Percentiles rank a stretch among this genome's conserved stretches.
Evolutionary conservation across 106 monocot species (phyloP).

Genomic region (Ottelia alismoides): DNA sequence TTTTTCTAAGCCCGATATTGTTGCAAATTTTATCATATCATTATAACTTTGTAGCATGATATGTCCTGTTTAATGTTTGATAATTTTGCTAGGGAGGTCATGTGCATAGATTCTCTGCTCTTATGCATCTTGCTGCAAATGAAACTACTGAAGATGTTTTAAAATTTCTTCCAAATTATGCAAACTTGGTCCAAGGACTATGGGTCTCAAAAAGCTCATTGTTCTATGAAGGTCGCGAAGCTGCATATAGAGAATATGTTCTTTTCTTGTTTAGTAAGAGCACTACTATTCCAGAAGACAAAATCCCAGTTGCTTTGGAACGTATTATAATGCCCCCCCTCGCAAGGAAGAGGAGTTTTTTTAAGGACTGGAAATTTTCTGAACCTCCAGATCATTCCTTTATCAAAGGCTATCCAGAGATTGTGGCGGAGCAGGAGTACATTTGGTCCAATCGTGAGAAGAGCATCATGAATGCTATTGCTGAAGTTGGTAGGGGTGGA

Average conservation of each 20-base stretch:
- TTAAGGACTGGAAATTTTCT: slow-evolving; percentile 70
- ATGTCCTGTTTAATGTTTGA: background rate
- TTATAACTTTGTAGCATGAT: background rate
- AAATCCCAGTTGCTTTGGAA: slow-evolving; percentile 9
- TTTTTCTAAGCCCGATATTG: no score
- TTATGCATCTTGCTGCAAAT: slow-evolving; percentile 60
- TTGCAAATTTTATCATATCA: background rate
- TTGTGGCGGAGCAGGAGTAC: slow-evolving; percentile 46
- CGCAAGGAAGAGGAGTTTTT: slow-evolving; percentile 31
- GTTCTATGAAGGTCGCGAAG: slow-evolving; percentile 18
- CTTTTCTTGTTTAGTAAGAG: slow-evolving; percentile 56
- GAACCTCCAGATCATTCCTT: slow-evolving; percentile 36
- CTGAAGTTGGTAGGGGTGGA: slow-evolving; percentile 5
- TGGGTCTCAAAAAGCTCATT: slow-evolving; percentile 85
- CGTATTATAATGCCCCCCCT: slow-evolving; percentile 24
- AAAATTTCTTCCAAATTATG: slow-evolving; percentile 38
- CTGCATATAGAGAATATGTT: slow-evolving; percentile 44
- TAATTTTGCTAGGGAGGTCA: slow-evolving; percentile 38
- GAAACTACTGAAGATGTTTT: slow-evolving; percentile 34
- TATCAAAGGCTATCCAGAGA: slow-evolving; percentile 35
- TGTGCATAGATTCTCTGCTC: slow-evolving; percentile 50
- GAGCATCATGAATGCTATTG: slow-evolving; percentile 13
- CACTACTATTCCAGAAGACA: slow-evolving; percentile 16
- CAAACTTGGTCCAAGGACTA: slow-evolving; percentile 69
- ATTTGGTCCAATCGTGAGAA: slow-evolving; percentile 45